Conservation (phyloP, 768 basidiomycete species). For the Mycena rosella region DNA sequence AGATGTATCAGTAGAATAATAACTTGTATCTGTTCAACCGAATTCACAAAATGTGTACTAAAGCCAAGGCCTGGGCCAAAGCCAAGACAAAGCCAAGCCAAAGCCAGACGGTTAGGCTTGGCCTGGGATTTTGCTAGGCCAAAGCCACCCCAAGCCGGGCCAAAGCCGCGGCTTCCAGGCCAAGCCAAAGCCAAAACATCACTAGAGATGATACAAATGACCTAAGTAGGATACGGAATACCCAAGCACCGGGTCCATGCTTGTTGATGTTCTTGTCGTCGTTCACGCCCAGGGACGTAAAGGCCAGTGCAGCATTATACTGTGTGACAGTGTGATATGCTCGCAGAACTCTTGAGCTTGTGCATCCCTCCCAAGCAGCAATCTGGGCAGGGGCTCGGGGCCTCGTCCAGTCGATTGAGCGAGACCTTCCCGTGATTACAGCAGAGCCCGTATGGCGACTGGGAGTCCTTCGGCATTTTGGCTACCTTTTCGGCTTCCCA, state of each 20-base stretch:
- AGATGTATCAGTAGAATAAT: no score
- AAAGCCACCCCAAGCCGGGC: no score
- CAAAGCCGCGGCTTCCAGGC: no score
- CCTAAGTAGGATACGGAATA: slow-evolving; percentile 7
- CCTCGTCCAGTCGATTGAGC: not conserved
- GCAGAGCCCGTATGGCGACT: slow-evolving; percentile 50
- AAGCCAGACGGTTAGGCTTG: no score
- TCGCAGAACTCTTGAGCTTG: not conserved
- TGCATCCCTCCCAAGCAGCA: not conserved
- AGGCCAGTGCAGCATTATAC: slow-evolving; percentile 4
- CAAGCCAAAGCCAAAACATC: no score
- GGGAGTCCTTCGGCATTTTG: slow-evolving; percentile 38
- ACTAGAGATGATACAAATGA: not conserved
- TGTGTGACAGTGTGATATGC: slow-evolving; percentile 40
- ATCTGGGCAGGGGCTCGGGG: not conserved
- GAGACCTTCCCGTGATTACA: slow-evolving; percentile 1
- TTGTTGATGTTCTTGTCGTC: slow-evolving; percentile 33
- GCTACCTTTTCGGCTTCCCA: slow-evolving; percentile 28
- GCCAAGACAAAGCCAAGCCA: no score
- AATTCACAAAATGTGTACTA: no score
- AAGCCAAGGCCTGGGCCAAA: no score
- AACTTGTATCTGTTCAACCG: no score
- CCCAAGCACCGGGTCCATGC: not conserved
- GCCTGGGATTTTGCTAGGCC: no score
- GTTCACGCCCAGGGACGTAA: not conserved